Conservation (phyloP, 768 basidiomycete genomes). For the Saitozyma podzolica region DNA sequence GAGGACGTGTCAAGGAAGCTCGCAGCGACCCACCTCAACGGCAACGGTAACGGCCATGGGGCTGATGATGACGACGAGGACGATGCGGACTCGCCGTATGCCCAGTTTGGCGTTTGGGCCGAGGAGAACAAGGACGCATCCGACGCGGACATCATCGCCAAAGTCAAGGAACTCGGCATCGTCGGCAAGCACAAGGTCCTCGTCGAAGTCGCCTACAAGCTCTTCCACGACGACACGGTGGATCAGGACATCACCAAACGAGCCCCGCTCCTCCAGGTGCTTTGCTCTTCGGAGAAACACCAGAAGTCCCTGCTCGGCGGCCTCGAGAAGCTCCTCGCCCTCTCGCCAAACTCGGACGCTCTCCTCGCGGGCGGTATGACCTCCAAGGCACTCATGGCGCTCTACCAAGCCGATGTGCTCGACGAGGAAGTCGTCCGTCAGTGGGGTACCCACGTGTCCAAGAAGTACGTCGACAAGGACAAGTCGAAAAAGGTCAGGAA, state of each 20-base stretch:
- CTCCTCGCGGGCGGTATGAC: conserved; percentile 56
- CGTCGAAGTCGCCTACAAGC: conserved; percentile 74
- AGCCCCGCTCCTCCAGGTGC: conserved; percentile 73
- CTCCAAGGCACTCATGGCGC: conserved; percentile 88
- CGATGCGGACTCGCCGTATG: conserved; percentile 80
- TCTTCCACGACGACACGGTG: conserved; percentile 75
- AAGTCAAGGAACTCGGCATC: conserved; percentile 85
- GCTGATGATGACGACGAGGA: conserved; percentile 83
- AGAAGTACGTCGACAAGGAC: conserved; percentile 94
- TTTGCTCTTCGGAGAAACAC: conserved; percentile 84
- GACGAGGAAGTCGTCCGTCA: conserved; percentile 86
- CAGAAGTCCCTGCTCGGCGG: conserved; percentile 94
- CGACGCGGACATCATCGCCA: conserved; percentile 57
- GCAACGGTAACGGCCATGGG: conserved; percentile 40
- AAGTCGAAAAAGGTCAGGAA: conserved; percentile 93
- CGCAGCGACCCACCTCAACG: conserved; percentile 66
- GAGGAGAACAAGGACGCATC: conserved; percentile 64
- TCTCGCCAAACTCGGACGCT: conserved; percentile 67
- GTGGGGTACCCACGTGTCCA: conserved; percentile 95
- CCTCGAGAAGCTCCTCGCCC: conserved; percentile 78
- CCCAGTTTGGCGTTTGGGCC: conserved; percentile 79
- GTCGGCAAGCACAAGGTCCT: conserved; percentile 93
- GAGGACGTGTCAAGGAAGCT: conserved; percentile 72
- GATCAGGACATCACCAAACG: conserved; percentile 56
- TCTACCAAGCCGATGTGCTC: conserved; percentile 88